These are phyloP conservation scores for Arthrobotrys megalospora DNA, from an alignment of 2,329 filamentous ascomycete genomes.

Conservation along the genomic window DNA sequence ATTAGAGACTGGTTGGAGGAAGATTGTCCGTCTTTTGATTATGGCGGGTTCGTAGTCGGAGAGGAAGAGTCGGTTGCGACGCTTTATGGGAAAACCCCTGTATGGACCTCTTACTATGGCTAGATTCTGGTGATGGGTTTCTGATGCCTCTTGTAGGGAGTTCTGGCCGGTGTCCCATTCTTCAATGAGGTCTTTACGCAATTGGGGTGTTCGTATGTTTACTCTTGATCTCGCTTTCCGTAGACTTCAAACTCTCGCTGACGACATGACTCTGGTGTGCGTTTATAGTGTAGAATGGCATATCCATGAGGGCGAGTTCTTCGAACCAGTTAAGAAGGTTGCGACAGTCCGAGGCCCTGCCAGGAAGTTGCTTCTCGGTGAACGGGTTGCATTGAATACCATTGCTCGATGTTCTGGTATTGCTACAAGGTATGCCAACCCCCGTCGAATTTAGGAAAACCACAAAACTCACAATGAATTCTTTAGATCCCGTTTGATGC, in stretches of 20 bases:
- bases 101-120: slow-evolving; percentile 63
- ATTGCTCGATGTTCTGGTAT: slow-evolving; percentile 92
- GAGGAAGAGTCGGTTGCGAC: slow-evolving; percentile 76
- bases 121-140: slow-evolving; percentile 5
- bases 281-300: slow-evolving; percentile 83
- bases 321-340: slow-evolving; percentile 76
- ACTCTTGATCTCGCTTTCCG: not conserved
- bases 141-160: slow-evolving; percentile 71
- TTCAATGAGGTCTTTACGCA: slow-evolving; percentile 94
- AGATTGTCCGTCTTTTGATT: slow-evolving; percentile 96
- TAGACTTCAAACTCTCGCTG: slow-evolving; percentile 16
- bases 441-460: not conserved
- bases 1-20: slow-evolving; percentile 91
- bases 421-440: slow-evolving; percentile 74
- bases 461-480: not conserved
- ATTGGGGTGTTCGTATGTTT: slow-evolving; percentile 80
- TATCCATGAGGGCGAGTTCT: slow-evolving; percentile 79
- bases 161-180: slow-evolving; percentile 93
- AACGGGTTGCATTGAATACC: slow-evolving; percentile 91
- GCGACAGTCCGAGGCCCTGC: slow-evolving; percentile 90
- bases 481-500: slow-evolving; percentile 71
- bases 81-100: slow-evolving; percentile 77
- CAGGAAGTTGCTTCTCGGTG: slow-evolving; percentile 86
- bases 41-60: slow-evolving; percentile 96
- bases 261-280: slow-evolving; percentile 1